Base-by-base conservation (phyloP, 176 grass and related monocot genomes). In the Neostapfia colusana region DNA sequence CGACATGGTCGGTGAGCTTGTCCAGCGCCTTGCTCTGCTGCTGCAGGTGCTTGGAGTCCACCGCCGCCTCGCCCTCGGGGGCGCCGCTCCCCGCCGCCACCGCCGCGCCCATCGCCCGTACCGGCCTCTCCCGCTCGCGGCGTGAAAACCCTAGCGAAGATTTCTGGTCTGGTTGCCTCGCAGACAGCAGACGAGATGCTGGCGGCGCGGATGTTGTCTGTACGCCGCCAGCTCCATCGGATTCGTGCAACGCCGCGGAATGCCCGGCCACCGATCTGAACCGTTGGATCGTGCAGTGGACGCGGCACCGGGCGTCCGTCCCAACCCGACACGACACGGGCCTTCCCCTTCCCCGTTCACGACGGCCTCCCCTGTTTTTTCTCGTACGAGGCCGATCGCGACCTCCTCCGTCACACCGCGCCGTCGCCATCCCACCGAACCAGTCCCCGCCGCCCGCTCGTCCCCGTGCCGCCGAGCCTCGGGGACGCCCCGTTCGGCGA, bases 1-100 rank as follows among this genome's bases (percentile, higher is more conserved):
- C 94, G 65, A 93, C 95, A 15, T 85, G 95, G 77, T 99, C 95
- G 55, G 95, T 99, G 77, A 99, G 91, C 87, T 99, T 99, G 87
- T 99, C 95, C 26, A 99, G 89, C 56, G 95, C 95, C 84, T 99
- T 99, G 84, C 95, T 99, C 87, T 99, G 95, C 85, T 99, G 91
- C 87, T 95, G 95, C 67, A 88, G 70, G 59, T 89, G 84, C 92
- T 91, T 95, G 39, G 92, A 95, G 72, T 90, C 79, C 71, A 41
- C 82, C 36, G 60, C 63, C 12, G 45, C 79, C 13, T 85, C 79
- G 63, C 63, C 88, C 79, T 61, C 63, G 26, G 83, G 13, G 23
- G 27, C 62, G 6, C 36, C 65, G 28, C 72, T 76, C 39, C 34
- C 88, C 64, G 18, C 74, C 21, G 72, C 84, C 4, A 64, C 80